Evolutionary conservation across 2,329 filamentous ascomycete species (phyloP).

Genomic region (Diplodia scrobiculata): DNA sequence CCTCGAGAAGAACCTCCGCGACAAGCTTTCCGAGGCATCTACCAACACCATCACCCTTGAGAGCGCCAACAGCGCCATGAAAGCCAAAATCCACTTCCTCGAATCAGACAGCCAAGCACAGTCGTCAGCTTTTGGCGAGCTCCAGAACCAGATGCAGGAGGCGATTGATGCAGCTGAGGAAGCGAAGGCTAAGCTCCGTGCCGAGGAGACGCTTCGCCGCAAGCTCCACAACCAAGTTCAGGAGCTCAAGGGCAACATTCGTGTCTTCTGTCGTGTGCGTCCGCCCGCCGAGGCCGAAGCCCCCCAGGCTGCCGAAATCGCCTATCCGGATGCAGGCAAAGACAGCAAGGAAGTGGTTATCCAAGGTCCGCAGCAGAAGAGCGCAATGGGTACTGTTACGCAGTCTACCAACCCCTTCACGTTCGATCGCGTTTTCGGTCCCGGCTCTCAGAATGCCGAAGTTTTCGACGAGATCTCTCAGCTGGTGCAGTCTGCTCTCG

Average conservation of each 20-base stretch:
- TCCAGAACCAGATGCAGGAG: conserved; percentile 78
- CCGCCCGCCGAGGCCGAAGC: conserved; percentile 66
- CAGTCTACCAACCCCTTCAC: conserved; percentile 82
- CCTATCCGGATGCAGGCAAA: conserved; percentile 75
- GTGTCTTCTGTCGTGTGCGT: conserved; percentile 94
- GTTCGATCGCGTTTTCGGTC: conserved; percentile 90
- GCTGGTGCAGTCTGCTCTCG: conserved; percentile 90
- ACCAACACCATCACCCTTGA: conserved; percentile 62
- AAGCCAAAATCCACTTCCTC: conserved; percentile 82
- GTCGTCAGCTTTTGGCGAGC: conserved; percentile 78
- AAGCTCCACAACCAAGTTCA: conserved; percentile 98
- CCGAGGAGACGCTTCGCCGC: conserved; percentile 85
- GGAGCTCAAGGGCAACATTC: conserved; percentile 96
- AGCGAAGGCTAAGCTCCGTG: conserved; percentile 78
- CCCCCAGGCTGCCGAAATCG: conserved; percentile 70
- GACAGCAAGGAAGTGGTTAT: conserved; percentile 87
- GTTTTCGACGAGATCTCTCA: conserved; percentile 97
- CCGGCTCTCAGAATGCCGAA: conserved; percentile 73
- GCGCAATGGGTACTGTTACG: conserved; percentile 72
- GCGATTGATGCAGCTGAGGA: conserved; percentile 69
- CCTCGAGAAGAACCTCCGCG: conserved; percentile 60
- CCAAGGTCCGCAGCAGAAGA: conserved; percentile 79
- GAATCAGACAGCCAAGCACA: conserved; percentile 89
- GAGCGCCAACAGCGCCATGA: conserved; percentile 71
- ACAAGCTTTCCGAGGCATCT: conserved; percentile 51